Base-by-base conservation (phyloP, 495 filamentous ascomycete genomes). In the Evernia prunastri region DNA sequence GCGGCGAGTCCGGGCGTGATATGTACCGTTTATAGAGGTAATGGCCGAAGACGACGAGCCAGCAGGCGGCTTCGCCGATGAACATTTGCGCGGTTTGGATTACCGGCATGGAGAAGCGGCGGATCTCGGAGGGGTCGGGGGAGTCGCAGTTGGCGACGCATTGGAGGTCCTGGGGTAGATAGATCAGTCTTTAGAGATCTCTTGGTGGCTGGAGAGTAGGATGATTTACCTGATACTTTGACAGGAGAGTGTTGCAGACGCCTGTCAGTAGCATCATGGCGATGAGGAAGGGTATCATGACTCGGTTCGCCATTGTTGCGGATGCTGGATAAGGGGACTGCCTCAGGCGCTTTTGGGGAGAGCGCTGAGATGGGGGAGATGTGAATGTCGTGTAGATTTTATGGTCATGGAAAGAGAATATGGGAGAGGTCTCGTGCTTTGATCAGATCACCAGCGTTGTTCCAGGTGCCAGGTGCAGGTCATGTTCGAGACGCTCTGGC, bases 1-100 rank as follows among this genome's bases (percentile, higher is more conserved):
- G 74, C 23, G 78, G 77, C 0, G 77, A 73, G 20, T 78, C 64
- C 53, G 73, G 68, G 20, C 74, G 65, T 4, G 51, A 33, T 45
- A 79, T 63, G 72, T 83, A 88, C 66, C 82, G 82, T 57, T 78
- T 75, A 71, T 88, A 88, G 2, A 91, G 75, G 18, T 82, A 76
- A 64, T 85, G 87, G 49, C 80, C 63, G 11, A 86, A 83, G 51
- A 97, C 81, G 60, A 98, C 86, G 4, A 96, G 80, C 90, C 91
- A 96, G 78, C 89, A 91, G 66, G 90, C 92, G 82, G 89, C 88
- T 72, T 96, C 92, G 58, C 92, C 92, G 61, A 96, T 79, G 70
- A 96, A 96, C 92, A 96, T 97, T 70, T 94, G 91, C 0, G 87
- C 83, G 13, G 94, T 97, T 75, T 98, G 94, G 65, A 97, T 87